These are phyloP conservation scores for Selenicereus undatus DNA, from an alignment of 148 eudicot species.

Conservation along the genomic window DNA sequence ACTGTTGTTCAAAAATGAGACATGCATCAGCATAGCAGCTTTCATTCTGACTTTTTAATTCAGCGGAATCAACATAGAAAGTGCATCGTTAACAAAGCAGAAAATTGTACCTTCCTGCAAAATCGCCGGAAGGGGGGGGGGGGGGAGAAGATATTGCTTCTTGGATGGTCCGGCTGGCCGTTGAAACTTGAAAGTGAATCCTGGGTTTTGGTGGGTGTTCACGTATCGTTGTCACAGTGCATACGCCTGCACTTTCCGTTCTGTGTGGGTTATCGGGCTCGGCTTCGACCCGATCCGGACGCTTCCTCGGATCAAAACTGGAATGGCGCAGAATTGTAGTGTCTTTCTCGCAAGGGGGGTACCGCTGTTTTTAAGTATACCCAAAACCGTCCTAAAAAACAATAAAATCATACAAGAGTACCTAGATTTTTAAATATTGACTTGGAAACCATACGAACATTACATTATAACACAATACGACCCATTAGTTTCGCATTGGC, in stretches of 20 bases:
- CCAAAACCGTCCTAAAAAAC: too few relatives aligned
- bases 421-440: too few relatives aligned
- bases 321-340: too few relatives aligned
- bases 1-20: background rate
- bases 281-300: background rate
- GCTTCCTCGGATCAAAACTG: background rate
- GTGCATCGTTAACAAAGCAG: background rate
- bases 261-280: background rate
- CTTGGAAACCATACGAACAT: too few relatives aligned
- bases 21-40: background rate
- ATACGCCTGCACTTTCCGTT: background rate
- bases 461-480: too few relatives aligned
- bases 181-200: slow-evolving; percentile 4
- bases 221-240: background rate
- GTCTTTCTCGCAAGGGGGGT: too few relatives aligned
- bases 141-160: background rate
- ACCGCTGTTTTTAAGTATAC: too few relatives aligned
- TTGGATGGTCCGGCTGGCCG: background rate
- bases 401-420: too few relatives aligned
- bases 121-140: background rate
- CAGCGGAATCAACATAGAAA: background rate
- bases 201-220: background rate
- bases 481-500: too few relatives aligned
- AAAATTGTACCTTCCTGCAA: background rate
- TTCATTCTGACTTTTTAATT: background rate